phyloP scores from a whole-genome alignment of 1,284 basidiomycete species.

The Ustilago nuda region DNA sequence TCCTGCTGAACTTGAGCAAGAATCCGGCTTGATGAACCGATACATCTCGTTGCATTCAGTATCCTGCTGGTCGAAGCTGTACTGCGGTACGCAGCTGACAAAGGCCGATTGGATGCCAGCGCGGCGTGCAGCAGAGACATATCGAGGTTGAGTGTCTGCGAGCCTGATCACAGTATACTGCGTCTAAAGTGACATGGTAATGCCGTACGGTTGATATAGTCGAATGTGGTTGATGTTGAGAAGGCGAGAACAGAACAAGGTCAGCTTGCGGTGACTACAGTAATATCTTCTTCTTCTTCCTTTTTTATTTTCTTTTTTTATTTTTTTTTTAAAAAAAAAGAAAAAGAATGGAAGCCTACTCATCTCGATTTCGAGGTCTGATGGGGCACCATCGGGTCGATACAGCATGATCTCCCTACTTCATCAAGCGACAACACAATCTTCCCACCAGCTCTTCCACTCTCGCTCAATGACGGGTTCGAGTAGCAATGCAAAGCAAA shows the following conservation, averaged over 20 bases:
- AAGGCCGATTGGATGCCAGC: not conserved
- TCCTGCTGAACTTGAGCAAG: slow-evolving; percentile 26
- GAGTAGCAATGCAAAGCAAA: not conserved
- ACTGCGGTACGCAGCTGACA: not conserved
- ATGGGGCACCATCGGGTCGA: not conserved
- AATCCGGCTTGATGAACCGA: slow-evolving; percentile 25
- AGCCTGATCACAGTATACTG: not conserved
- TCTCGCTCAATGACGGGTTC: not conserved
- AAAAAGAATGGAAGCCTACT: too few relatives aligned
- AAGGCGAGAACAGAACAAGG: not conserved
- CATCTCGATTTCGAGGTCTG: slow-evolving; percentile 7
- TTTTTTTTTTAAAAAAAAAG: not conserved
- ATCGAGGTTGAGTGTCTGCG: not conserved
- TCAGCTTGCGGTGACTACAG: slow-evolving; percentile 7
- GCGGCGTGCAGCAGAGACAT: not conserved
- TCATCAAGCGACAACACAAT: slow-evolving; percentile 15
- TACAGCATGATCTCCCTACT: not conserved
- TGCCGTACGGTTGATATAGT: not conserved
- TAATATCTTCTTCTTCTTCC: not conserved
- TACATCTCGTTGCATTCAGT: not conserved
- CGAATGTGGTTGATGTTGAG: not conserved
- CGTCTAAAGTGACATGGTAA: not conserved
- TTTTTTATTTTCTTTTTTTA: not conserved
- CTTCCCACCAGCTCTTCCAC: not conserved
- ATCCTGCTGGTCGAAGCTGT: not conserved